Evolutionary conservation across 495 filamentous ascomycete genomes (phyloP).

Genomic region (Podospora pseudopauciseta): DNA sequence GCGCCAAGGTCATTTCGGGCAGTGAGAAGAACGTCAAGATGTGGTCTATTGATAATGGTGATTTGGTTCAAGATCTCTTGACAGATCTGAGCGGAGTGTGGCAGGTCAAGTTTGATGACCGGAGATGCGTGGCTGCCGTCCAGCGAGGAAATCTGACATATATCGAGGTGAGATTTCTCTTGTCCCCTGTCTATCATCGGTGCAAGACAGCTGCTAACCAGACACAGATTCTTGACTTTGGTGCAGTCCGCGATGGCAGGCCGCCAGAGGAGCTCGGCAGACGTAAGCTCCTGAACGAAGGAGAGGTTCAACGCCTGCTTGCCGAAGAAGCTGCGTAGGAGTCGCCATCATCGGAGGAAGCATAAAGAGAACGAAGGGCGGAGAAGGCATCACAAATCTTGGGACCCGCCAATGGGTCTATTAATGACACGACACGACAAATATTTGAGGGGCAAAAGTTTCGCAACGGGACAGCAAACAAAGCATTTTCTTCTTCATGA

Average conservation of each 20-base stretch:
- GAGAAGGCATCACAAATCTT: not conserved
- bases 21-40: slow-evolving; percentile 96
- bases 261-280: slow-evolving; percentile 71
- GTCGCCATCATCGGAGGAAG: not conserved
- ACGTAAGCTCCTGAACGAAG: slow-evolving; percentile 71
- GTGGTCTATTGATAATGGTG: slow-evolving; percentile 93
- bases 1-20: slow-evolving; percentile 92
- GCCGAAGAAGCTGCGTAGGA: slow-evolving; percentile 43
- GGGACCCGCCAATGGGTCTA: not conserved
- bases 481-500: not conserved
- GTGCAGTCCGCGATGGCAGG: slow-evolving; percentile 77
- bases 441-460: not conserved
- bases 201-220: slow-evolving; percentile 14
- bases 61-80: slow-evolving; percentile 89
- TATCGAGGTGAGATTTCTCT: slow-evolving; percentile 72
- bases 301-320: slow-evolving; percentile 48
- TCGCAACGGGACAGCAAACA: not conserved
- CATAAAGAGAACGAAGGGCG: not conserved
- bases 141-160: slow-evolving; percentile 90
- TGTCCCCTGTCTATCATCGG: not conserved
- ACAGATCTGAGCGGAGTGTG: slow-evolving; percentile 95
- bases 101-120: slow-evolving; percentile 97
- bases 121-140: slow-evolving; percentile 93
- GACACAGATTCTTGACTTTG: slow-evolving; percentile 79
- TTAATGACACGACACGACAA: not conserved